Percentiles rank a stretch among this genome's conserved stretches.
Conservation (phyloP, 2,329 filamentous ascomycete species). For the Aspergillus sp. region DNA sequence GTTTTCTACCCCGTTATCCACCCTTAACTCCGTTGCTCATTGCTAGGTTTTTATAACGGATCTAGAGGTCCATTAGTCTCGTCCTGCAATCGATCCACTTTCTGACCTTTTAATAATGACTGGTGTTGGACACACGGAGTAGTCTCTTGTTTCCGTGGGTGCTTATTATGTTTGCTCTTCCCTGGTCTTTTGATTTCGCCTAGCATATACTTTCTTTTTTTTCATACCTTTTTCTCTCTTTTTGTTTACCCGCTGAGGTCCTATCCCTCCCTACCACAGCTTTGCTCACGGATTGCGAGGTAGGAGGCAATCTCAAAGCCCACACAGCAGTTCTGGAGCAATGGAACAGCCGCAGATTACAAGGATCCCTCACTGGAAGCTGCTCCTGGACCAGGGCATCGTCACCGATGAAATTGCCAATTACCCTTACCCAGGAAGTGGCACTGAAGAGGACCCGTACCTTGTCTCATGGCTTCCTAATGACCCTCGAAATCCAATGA, state of each 20-base stretch:
- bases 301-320: neutral
- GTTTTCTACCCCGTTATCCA: neutral
- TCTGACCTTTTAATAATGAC: neutral
- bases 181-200: neutral
- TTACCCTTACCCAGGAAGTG: slow-evolving; percentile 4
- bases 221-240: neutral
- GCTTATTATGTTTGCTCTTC: neutral
- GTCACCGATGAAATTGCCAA: slow-evolving; percentile 5
- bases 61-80: neutral
- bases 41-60: neutral
- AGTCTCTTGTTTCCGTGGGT: neutral
- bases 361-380: neutral
- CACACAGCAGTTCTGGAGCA: neutral
- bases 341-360: neutral
- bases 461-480: slow-evolving; percentile 8
- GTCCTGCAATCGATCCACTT: neutral
- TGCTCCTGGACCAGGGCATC: neutral
- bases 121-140: neutral
- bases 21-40: neutral
- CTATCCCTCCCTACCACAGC: neutral
- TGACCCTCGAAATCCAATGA: slow-evolving; percentile 10
- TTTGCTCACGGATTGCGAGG: neutral
- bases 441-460: slow-evolving; percentile 9
- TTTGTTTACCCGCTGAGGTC: neutral
- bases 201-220: neutral